Conservation (phyloP, 305 asterid species). For the Andrographis paniculata region DNA sequence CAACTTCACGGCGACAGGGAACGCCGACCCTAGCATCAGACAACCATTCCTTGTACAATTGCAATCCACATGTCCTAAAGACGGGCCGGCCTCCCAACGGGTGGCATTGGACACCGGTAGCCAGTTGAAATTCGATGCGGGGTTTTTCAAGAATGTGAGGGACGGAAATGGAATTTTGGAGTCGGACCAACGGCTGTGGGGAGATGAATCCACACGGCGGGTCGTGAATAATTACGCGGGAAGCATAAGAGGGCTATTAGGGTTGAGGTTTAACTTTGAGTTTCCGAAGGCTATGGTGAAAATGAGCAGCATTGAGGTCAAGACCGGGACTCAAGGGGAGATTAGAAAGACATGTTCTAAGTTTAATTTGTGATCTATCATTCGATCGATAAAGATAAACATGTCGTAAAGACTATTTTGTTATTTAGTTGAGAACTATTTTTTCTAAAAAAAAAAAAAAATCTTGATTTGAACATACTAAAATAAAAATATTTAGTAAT, state of each 20-base stretch:
- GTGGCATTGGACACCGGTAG: conserved; percentile 53
- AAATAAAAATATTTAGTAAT: too few relatives aligned
- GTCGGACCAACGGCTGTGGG: conserved; percentile 70
- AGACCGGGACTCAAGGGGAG: conserved; percentile 58
- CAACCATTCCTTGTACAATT: conserved; percentile 35
- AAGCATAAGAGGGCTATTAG: conserved; percentile 41
- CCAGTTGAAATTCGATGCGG: conserved; percentile 39
- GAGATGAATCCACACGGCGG: conserved; percentile 35
- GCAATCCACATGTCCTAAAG: conserved; percentile 37
- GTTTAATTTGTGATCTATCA: conserved; percentile 37
- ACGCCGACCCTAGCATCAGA: conserved; percentile 54
- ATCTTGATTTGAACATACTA: too few relatives aligned
- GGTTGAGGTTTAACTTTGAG: conserved; percentile 45
- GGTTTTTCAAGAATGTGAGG: conserved; percentile 57
- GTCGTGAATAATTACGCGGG: conserved; percentile 59
- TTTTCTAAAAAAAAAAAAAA: too few relatives aligned
- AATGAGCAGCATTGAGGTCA: conserved; percentile 61
- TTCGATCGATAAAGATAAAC: too few relatives aligned
- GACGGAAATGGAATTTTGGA: conserved; percentile 61
- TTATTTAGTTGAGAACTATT: too few relatives aligned
- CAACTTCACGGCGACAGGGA: conserved; percentile 57
- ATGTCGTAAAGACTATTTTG: too few relatives aligned
- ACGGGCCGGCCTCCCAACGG: conserved; percentile 33
- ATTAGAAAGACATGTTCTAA: conserved; percentile 48
- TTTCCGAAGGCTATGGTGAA: conserved; percentile 59